Evolutionary conservation across 768 basidiomycete genomes (phyloP), one percentile per base, ranked within the genome.

Genomic region (Termitomyces sp.): DNA sequence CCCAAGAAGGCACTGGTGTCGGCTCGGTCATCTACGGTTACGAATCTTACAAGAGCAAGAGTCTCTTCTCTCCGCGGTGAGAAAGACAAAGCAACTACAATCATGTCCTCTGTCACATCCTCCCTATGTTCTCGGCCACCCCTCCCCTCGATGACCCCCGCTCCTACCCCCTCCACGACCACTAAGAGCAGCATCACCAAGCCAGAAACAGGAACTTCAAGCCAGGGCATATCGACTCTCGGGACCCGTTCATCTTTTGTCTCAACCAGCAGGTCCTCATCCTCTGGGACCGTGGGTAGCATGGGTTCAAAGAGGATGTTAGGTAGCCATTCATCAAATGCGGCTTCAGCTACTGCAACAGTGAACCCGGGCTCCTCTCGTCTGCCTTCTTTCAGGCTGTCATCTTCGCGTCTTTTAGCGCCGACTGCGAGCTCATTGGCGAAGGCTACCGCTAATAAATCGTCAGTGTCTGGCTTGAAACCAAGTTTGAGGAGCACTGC

Each of bases 391-490:
- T 59, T 56, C 37, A n/a, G 42, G 0, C 58, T 56, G 11, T 63
- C 66, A 5, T 68, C 73, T 3, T 81, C 79, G 3, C 81, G 86
- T 42, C 76, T 92, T 12, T 74, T 88, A 55, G 89, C 89, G 0
- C 90, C 90, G 0, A 92, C 90, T 0, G 89, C 87, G 1, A 90
- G 89, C 66, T 92, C 90, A 1, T 74, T 91, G 29, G 90, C 90
- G 2, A 89, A 86, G 75, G 76, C 70, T 29, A 74, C 63, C 53
- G 76, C 70, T 20, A 75, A 66, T 56, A 66, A 70, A 14, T 40
- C 65, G 7, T 65, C 63, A 3, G 55, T 50, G 5, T 62, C 64
- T 10, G 62, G 63, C 5, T 60, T 57, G 29, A 58, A 51, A 29
- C 52, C 54, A 36, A 62, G 56, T 20, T 50, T 64, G 56, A 68